Evolutionary conservation across 2,329 filamentous ascomycete species (phyloP).

Genomic region (Gaeumannomyces sp.): DNA sequence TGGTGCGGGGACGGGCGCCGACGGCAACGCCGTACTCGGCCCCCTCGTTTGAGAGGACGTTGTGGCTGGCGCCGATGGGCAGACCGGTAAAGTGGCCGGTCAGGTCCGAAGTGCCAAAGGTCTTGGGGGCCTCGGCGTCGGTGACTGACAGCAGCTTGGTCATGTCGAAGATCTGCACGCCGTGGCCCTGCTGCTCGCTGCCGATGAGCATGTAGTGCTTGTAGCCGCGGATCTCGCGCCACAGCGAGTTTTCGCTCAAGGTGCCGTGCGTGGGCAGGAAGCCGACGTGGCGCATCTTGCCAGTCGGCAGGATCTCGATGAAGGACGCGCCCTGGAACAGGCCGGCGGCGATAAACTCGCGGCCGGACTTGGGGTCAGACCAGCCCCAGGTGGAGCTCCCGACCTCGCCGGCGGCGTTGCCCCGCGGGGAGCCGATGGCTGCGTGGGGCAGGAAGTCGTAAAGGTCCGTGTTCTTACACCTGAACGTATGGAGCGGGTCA

Average conservation of each 20-base stretch:
- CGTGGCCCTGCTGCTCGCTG: constrained; percentile 40
- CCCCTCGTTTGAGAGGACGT: constrained; percentile 10
- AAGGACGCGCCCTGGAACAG: constrained; percentile 50
- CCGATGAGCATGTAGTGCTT: constrained; percentile 32
- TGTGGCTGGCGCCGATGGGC: constrained; percentile 9
- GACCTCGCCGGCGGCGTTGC: constrained; percentile 7
- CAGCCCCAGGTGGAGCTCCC: constrained; percentile 31
- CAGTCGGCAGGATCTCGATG: constrained; percentile 42
- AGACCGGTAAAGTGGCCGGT: constrained; percentile 10
- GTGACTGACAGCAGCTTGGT: constrained; percentile 43
- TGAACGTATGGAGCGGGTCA: constrained; percentile 11
- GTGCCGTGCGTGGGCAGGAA: constrained; percentile 38
- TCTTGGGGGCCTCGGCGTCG: constrained; percentile 30
- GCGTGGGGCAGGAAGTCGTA: constrained; percentile 12
- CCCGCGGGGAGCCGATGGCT: constrained; percentile 5
- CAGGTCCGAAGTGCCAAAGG: constrained; percentile 5
- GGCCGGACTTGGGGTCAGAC: constrained; percentile 41
- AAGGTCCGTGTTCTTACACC: constrained; percentile 10
- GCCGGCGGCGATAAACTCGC: constrained; percentile 48
- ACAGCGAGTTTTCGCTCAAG: constrained; percentile 21
- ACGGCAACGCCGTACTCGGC: constrained; percentile 38
- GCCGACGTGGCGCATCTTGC: constrained; percentile 46
- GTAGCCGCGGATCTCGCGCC: constrained; percentile 45
- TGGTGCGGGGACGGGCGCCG: constrained; percentile 29
- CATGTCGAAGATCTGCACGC: constrained; percentile 59